Evolutionary conservation across 2,329 filamentous ascomycete species (phyloP), one percentile per base, ranked within the genome.

Genomic region (Elsinoe arachidis): DNA sequence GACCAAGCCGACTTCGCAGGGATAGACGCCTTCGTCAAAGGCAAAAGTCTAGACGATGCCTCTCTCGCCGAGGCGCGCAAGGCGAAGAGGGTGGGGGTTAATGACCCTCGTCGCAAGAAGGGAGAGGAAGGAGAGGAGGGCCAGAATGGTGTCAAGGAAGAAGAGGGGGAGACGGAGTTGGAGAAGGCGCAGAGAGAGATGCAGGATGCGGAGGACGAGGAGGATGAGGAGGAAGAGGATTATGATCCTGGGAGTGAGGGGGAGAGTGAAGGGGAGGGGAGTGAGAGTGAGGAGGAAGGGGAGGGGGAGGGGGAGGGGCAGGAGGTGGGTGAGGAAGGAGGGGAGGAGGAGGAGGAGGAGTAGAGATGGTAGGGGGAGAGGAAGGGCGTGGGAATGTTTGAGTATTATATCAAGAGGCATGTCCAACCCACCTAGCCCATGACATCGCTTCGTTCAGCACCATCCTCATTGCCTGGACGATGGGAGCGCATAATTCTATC

Each of bases 1-100:
- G 83, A 86, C 61, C 82, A 85, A 64, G 79, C 77, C 7, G 80
- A 85, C 64, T 85, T 79, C 62, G 72, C 75, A 0, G 81, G 80
- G 14, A 85, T 86, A 49, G 82, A 85, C 61, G 73, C 74, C 4
- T 86, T 85, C 61, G 74, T 85, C 58, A 82, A 82, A 67, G 73
- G 76, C 30, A 81, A 85, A 64, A 74, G 76, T 5, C 70, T 86
- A 33, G 81, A 85, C 56, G 83, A 86, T 64, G 80, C 82, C 2
- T 83, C 80, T 64, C 74, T 86, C 69, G 83, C 83, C 1, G 81
- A 80, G 23, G 74, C 77, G 33, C 70, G 83, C 37, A 73, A 80
- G 23, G 83, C 83, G 5, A 84, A 83, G 72, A 78, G 76, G 60
- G 76, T 81, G 54, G 83, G 83, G 63, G 73, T 74, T 38, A 78